Base-by-base conservation (phyloP, 768 basidiomycete species). In the Boletus rufocinnamomeus region DNA sequence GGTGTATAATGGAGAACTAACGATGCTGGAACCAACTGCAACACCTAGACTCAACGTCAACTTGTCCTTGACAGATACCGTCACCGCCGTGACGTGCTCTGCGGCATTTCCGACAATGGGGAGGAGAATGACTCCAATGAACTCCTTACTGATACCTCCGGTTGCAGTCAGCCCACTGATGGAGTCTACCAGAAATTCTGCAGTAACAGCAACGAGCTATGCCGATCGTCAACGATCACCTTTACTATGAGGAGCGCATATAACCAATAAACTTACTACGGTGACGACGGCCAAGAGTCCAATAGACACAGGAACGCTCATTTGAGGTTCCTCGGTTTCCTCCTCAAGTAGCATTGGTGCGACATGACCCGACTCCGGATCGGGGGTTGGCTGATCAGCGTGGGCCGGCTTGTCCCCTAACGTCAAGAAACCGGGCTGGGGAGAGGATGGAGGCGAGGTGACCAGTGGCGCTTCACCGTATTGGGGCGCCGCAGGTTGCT, bases 61-160 rank as follows among this genome's bases (percentile, higher is more conserved):
- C 71, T 95, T 93, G 72, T 88, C 85, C 74, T 95, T 95, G 58
- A 93, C 88, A 0, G 94, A 91, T 8, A 95, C 94, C 1, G 89
- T 88, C 28, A 97, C 92, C 16, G 95, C 94, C 3, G 93, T 97
- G 40, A 87, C 88, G 68, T 95, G 94, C 68, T 97, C 95, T 55
- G 91, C 93, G 7, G 92, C 89, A 68, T 93, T 94, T 21, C 92
- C 92, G 16, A 95, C 94, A 38, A 97, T 93, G 7, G 96, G 96
- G 9, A 98, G 81, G 16, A 98, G 77, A 63, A 89, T 89, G 43
- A 97, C 73, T 14, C 91, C 95, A 59, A 97, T 87, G 68, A 94
- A 98, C 70, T 90, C 91, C 59, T 84, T 82, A 58, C 77, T 83
- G 54, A 98, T 88, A 8, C 27, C 17, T 25, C 85, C 84, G 0